Conservation (phyloP, 495 filamentous ascomycete genomes). For the Podospora australis region DNA sequence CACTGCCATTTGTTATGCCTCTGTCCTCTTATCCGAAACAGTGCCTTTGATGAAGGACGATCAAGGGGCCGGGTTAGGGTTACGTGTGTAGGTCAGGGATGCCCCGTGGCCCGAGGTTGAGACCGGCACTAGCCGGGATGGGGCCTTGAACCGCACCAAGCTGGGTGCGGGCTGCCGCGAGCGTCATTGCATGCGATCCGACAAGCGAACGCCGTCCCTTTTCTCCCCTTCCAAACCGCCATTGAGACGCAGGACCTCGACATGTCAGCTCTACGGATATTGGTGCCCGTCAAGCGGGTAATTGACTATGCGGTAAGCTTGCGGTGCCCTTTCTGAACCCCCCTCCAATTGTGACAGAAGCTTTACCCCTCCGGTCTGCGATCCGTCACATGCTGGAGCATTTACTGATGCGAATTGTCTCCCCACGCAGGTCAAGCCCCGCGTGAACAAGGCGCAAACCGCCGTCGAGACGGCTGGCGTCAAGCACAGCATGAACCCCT, state of each 20-base stretch:
- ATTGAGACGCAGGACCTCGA: conserved; percentile 20
- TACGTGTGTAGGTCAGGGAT: conserved; percentile 14
- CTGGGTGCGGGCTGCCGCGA: too few relatives aligned
- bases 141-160: conserved; percentile 11
- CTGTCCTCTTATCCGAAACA: not conserved
- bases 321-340: not conserved
- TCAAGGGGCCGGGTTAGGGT: conserved; percentile 19
- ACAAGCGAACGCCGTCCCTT: conserved; percentile 3
- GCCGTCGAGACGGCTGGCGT: conserved; percentile 86
- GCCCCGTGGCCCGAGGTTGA: conserved; percentile 26
- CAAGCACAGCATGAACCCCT: conserved; percentile 98
- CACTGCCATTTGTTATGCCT: not conserved
- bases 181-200: conserved; percentile 14
- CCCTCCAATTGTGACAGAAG: too few relatives aligned
- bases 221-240: conserved; percentile 12
- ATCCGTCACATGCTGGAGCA: too few relatives aligned
- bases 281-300: conserved; percentile 95
- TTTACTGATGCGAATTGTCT: not conserved
- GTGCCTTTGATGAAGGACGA: not conserved
- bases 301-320: conserved; percentile 95
- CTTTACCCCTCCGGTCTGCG: too few relatives aligned
- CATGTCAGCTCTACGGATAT: conserved; percentile 84
- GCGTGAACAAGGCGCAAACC: conserved; percentile 92
- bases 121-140: conserved; percentile 29
- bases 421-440: conserved; percentile 78